phyloP scores from a whole-genome alignment of 805 yeast genomes.

The Sungouiella blattae region DNA sequence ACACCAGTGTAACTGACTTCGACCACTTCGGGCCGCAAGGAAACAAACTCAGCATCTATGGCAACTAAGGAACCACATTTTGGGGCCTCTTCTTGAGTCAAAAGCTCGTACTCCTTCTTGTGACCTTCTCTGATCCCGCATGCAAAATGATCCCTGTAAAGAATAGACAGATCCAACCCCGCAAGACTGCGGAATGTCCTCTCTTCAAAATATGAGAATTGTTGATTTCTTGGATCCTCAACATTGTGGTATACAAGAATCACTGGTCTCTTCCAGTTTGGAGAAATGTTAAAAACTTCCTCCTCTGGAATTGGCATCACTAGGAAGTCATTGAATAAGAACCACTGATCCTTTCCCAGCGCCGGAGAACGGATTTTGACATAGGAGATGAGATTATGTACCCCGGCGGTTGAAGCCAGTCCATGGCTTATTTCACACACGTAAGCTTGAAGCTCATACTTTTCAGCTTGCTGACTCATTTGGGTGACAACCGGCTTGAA shows the following conservation, averaged over 20 bases:
- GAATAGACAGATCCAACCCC: slow-evolving; percentile 54
- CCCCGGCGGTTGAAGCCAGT: slow-evolving; percentile 31
- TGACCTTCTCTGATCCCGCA: slow-evolving; percentile 58
- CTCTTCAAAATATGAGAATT: slow-evolving; percentile 35
- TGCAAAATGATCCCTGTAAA: slow-evolving; percentile 74
- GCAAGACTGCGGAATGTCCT: slow-evolving; percentile 16
- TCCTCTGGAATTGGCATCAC: slow-evolving; percentile 70
- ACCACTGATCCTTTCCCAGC: slow-evolving; percentile 53
- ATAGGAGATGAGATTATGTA: slow-evolving; percentile 60
- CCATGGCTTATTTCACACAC: slow-evolving; percentile 64
- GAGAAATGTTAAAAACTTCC: slow-evolving; percentile 71
- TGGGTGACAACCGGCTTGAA: slow-evolving; percentile 33
- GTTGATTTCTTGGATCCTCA: slow-evolving; percentile 39
- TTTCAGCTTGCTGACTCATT: slow-evolving; percentile 30
- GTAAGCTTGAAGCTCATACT: slow-evolving; percentile 64
- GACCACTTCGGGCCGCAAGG: slow-evolving; percentile 68
- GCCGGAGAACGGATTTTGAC: slow-evolving; percentile 36
- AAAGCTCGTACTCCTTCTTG: slow-evolving; percentile 61
- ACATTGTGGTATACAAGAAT: slow-evolving; percentile 60
- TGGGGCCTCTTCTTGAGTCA: slow-evolving; percentile 71
- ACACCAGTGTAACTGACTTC: slow-evolving; percentile 75
- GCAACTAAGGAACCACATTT: slow-evolving; percentile 75
- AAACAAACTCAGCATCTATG: slow-evolving; percentile 95
- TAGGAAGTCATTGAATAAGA: slow-evolving; percentile 84
- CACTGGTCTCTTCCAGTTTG: slow-evolving; percentile 83